Conservation (phyloP, 768 basidiomycete genomes). For the Trametes meyenii region DNA sequence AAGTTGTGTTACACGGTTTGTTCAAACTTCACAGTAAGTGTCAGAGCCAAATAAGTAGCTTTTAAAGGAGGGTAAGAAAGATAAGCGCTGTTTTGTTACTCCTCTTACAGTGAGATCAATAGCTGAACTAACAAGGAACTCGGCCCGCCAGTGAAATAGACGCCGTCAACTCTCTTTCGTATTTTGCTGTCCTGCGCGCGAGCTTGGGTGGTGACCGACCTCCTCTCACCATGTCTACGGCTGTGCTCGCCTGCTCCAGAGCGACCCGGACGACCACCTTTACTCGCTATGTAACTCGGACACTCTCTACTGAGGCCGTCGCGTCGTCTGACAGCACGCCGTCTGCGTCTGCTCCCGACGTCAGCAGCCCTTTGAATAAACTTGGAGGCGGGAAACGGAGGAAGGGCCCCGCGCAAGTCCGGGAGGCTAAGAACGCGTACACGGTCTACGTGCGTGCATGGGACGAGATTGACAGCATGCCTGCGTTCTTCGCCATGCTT, state of each 20-base stretch:
- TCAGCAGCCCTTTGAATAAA: background rate
- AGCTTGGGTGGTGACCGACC: background rate
- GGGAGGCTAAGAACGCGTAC: background rate
- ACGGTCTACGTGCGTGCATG: constrained; percentile 43
- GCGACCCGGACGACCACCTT: background rate
- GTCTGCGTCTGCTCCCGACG: too few species aligned
- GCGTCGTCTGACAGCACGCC: background rate
- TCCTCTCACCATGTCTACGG: constrained; percentile 2
- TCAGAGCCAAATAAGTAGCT: too few species aligned
- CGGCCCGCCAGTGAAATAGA: background rate
- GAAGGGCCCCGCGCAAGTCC: background rate
- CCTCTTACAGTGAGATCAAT: too few species aligned
- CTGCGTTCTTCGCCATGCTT: constrained; percentile 54
- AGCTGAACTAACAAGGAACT: background rate
- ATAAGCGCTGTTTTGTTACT: too few species aligned
- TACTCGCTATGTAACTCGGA: constrained; percentile 4
- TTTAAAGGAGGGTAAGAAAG: too few species aligned
- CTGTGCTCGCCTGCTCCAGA: constrained; percentile 1
- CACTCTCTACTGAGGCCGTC: constrained; percentile 8
- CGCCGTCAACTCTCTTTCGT: background rate
- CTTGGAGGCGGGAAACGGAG: background rate
- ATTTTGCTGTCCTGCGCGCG: background rate
- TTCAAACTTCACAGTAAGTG: too few species aligned
- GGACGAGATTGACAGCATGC: constrained; percentile 45
- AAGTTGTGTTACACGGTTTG: too few species aligned